These are phyloP conservation scores for Vigna trinervia DNA, from an alignment of 306 rosid species.

Conservation along the genomic window DNA sequence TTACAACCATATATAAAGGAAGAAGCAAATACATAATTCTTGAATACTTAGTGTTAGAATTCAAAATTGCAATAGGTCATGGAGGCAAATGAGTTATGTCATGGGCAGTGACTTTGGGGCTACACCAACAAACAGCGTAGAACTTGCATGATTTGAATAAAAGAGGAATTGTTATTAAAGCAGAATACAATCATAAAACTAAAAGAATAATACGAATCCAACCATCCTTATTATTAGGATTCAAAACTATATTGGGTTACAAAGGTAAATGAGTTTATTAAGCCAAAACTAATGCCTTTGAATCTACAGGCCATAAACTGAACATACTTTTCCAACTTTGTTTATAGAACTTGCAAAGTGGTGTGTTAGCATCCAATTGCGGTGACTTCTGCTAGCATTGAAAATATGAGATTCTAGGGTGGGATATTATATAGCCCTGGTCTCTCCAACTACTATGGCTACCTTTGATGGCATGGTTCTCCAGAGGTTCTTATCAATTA, in stretches of 20 bases:
- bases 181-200: neutral
- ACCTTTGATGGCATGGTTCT: neutral
- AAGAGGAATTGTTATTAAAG: neutral
- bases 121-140: neutral
- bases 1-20: constrained; percentile 1
- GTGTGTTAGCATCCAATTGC: neutral
- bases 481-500: neutral
- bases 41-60: constrained; percentile 12
- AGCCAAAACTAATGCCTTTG: neutral
- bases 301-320: too few relatives aligned
- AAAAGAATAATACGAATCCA: neutral
- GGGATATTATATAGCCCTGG: neutral
- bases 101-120: constrained; percentile 15
- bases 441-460: neutral
- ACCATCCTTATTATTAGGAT: neutral
- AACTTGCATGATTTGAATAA: constrained; percentile 26
- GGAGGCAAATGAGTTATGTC: neutral
- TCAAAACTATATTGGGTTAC: neutral
- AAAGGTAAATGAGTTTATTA: neutral
- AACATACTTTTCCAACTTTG: neutral
- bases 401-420: neutral
- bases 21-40: constrained; percentile 7
- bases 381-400: neutral
- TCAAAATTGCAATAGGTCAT: constrained; percentile 6
- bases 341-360: neutral